Evolutionary conservation across 1,284 basidiomycete species (phyloP), one percentile per base, ranked within the genome.

Genomic region (Ganoderma resinaceum): DNA sequence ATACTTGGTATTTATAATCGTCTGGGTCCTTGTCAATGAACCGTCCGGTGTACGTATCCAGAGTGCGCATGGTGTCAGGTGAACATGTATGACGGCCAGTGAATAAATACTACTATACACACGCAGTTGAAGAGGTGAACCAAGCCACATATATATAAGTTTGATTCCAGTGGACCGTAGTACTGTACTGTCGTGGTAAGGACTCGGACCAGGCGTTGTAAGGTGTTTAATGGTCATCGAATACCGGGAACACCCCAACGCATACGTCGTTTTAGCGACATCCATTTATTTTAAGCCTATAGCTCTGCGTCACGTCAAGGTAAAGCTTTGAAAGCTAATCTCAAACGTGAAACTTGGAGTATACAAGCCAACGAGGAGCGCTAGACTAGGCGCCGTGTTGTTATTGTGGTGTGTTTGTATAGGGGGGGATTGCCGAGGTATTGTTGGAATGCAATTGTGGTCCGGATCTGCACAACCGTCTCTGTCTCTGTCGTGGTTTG

Each of bases 371-470:
- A 2, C 16, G 42, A 43, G 42, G 20, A 49, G 46, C 46, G 46
- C 46, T 49, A 23, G 46, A 26, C 23, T 12, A 11, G 23, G 11
- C 11, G 46, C 20, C 33, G 61, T 67, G 57, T 63, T 67, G 43
- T 55, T 67, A 46, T 63, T 67, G 43, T 55, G 43, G 57, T 3
- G n/a, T 67, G 20, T 67, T 67, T 67, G 62, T 31, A 14, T 16
- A n/a, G n/a, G 9, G 33, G 66, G 52, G 23, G 14, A n/a, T 59
- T 60, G 49, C 57, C 62, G 58, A 49, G 49, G 58, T 26, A 57
- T 63, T 63, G 61, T 63, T 67, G 43, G 66, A 63, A 46, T 38
- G 40, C 66, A 59, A 33, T 63, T 63, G 55, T 60, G 57, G 66
- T 29, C 20, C 35, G 20, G 33, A 37, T 33, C 20, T 4, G 52